These are phyloP conservation scores for Letharia lupina DNA, from an alignment of 495 filamentous ascomycete species.

Conservation along the genomic window DNA sequence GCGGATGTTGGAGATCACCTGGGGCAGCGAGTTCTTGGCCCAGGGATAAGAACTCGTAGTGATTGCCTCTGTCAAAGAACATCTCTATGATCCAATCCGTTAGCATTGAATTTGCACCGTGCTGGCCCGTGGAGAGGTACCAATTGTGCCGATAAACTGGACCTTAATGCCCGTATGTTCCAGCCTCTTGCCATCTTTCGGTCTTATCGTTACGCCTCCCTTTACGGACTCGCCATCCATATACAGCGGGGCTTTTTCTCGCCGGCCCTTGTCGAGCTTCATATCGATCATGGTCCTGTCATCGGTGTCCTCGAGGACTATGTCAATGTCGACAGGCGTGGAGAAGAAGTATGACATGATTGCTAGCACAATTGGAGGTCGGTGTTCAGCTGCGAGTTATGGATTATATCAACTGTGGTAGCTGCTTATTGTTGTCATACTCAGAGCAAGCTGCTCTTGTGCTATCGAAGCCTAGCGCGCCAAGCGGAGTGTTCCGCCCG, in stretches of 20 bases:
- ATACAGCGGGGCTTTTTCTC: slow-evolving; percentile 93
- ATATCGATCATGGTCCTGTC: slow-evolving; percentile 92
- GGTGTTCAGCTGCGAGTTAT: neutral
- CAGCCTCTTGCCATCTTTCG: slow-evolving; percentile 95
- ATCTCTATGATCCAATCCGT: slow-evolving; percentile 55
- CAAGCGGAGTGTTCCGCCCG: neutral
- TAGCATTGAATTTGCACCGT: slow-evolving; percentile 11
- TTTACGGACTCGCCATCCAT: slow-evolving; percentile 98
- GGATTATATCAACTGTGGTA: neutral
- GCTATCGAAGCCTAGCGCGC: neutral
- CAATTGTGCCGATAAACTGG: slow-evolving; percentile 98
- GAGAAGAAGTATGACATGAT: slow-evolving; percentile 97
- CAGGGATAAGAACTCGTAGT: slow-evolving; percentile 96
- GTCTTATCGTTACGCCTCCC: slow-evolving; percentile 84
- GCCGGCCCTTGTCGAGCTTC: slow-evolving; percentile 93
- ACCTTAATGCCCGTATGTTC: slow-evolving; percentile 99
- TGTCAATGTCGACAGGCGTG: slow-evolving; percentile 96
- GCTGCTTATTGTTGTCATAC: neutral
- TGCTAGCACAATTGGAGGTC: slow-evolving; percentile 17
- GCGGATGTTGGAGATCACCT: slow-evolving; percentile 94
- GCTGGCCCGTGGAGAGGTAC: slow-evolving; percentile 35
- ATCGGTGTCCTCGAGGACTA: slow-evolving; percentile 91
- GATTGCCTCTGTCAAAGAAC: slow-evolving; percentile 98
- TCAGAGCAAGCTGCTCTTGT: neutral
- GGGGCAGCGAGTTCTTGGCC: slow-evolving; percentile 94